Evolutionary conservation across 179 eudicot species (phyloP).

Genomic region (Gypsophila paniculata): DNA sequence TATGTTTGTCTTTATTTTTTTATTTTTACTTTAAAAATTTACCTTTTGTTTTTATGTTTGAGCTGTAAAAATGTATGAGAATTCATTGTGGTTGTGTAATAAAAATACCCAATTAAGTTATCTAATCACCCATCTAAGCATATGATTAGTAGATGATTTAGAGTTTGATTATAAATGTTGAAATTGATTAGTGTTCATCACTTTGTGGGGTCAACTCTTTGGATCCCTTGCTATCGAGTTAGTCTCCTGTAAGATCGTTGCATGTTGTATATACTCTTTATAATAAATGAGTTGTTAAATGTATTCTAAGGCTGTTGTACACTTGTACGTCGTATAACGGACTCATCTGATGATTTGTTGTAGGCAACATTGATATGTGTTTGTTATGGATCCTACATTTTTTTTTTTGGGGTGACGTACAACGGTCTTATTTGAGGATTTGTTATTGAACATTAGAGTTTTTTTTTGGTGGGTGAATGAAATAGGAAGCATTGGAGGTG

Average conservation of each 20-base stretch:
- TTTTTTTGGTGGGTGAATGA: constrained; percentile 6
- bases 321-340: too few relatives aligned
- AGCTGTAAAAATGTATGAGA: neutral
- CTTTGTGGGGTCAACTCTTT: neutral
- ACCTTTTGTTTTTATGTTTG: neutral
- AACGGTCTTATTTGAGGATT: too few relatives aligned
- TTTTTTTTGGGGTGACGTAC: too few relatives aligned
- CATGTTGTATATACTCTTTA: too few relatives aligned
- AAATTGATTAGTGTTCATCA: neutral
- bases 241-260: too few relatives aligned
- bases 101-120: neutral
- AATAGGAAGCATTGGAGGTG: constrained; percentile 79
- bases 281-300: too few relatives aligned
- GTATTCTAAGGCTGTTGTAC: too few relatives aligned
- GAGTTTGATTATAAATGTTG: neutral
- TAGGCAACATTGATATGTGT: too few relatives aligned
- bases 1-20: neutral
- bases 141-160: neutral
- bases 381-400: too few relatives aligned
- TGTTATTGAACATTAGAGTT: neutral
- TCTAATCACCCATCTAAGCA: neutral
- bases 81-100: neutral
- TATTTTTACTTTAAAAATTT: too few relatives aligned
- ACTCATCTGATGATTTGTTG: too few relatives aligned
- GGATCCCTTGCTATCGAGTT: neutral